Evolutionary conservation across 106 monocot species (phyloP).

Genomic region (Alisma plantagoaquatica): DNA sequence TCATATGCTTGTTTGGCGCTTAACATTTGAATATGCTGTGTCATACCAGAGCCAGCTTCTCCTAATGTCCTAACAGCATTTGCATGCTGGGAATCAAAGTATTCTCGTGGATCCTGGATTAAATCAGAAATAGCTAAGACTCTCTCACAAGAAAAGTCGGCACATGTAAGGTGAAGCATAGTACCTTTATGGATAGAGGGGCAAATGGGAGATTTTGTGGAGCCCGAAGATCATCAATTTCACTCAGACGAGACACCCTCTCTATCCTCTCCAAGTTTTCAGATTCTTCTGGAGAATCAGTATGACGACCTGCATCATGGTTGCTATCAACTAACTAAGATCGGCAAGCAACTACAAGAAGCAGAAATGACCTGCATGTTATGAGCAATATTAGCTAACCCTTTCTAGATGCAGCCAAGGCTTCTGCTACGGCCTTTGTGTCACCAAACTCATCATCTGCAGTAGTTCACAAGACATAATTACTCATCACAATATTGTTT

Average conservation of each 20-base stretch:
- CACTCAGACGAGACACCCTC: slow-evolving; percentile 65
- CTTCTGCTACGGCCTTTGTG: slow-evolving; percentile 87
- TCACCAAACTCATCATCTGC: slow-evolving; percentile 80
- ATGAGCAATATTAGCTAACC: slow-evolving; percentile 30
- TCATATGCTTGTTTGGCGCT: slow-evolving; percentile 49
- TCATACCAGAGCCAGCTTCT: slow-evolving; percentile 29
- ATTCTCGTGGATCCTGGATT: slow-evolving; percentile 83
- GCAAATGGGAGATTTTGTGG: slow-evolving; percentile 59
- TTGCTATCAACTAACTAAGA: background rate
- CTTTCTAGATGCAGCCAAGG: slow-evolving; percentile 81
- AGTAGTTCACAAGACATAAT: too few species aligned
- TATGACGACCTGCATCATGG: slow-evolving; percentile 26
- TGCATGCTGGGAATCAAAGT: slow-evolving; percentile 93
- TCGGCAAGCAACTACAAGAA: background rate
- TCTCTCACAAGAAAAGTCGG: background rate
- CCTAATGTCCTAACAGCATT: slow-evolving; percentile 67
- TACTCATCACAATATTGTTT: too few species aligned
- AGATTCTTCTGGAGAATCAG: slow-evolving; percentile 46
- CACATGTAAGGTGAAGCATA: background rate
- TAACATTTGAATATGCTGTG: slow-evolving; percentile 23
- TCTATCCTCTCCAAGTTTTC: slow-evolving; percentile 42
- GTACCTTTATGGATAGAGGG: slow-evolving; percentile 79
- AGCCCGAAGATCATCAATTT: slow-evolving; percentile 91
- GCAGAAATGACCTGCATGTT: background rate
- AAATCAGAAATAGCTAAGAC: background rate